Base-by-base conservation (phyloP, 2,329 filamentous ascomycete genomes). In the Clarireedia homoeocarpa region DNA sequence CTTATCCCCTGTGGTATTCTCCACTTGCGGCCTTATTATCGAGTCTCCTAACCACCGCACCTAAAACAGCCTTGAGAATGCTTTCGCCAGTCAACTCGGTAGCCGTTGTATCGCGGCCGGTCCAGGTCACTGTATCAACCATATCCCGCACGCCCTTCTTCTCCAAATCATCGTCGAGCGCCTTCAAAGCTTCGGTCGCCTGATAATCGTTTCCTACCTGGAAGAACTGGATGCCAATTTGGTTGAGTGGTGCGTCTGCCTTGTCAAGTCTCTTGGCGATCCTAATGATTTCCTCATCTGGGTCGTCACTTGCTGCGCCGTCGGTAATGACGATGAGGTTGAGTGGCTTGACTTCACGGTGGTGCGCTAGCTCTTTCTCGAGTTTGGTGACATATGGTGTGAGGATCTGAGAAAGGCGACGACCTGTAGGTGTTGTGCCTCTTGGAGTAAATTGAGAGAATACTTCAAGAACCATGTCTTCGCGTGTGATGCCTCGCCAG, bases 301-400 rank as follows among this genome's bases (percentile, higher is more conserved):
- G 83, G 61, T 95, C 89, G 68, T 96, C 91, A 1, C 78, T 84
- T 1, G 94, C 84, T 42, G 77, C 82, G 5, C 94, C 94, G 69
- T 97, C 92, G 0, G 94, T 97, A 66, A 97, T 88, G 60, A 95
- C 85, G 64, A 97, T 96, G 69, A 97, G 79, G 67, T 96, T 96
- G 48, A 96, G 74, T 1, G 91, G 90, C 67, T 90, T 91, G 23
- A 87, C 76, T 14, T 72, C 70, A 3, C 70, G 71, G 4, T 66
- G 63, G 0, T 69, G 66, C 24, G 59, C 51, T 17, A 63, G 49
- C 48, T 71, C 71, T 0, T 65, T 67, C 62, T 81, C 74, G 61
- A 84, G 81, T 24, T 74, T 69, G 14, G 72, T 67, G 2, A 95
- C 68, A 67, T 96, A 96, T 0, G 88, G 83, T 47, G 77, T 75